These are phyloP conservation scores for Crataegus laevigata DNA, from an alignment of 306 rosid species.

Conservation along the genomic window DNA sequence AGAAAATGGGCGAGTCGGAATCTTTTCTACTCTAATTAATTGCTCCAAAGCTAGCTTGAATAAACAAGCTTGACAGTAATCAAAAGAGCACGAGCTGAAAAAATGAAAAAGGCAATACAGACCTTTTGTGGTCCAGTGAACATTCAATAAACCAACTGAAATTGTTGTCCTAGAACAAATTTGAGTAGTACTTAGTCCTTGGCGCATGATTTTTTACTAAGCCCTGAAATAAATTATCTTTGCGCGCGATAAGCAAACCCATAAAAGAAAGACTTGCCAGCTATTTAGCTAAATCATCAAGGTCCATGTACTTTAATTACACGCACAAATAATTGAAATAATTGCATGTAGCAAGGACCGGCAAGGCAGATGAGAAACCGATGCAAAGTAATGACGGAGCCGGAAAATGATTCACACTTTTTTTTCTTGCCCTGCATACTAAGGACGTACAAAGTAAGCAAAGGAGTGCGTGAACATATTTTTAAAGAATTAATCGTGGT, in stretches of 20 bases:
- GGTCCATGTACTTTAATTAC: background rate
- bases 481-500: no score
- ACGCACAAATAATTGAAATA: background rate
- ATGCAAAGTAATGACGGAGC: background rate
- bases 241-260: background rate
- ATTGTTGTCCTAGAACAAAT: background rate
- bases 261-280: background rate
- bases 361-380: background rate
- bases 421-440: background rate
- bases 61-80: background rate
- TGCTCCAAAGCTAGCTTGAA: background rate
- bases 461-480: no score
- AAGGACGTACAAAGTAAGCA: background rate
- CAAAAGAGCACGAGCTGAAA: background rate
- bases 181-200: background rate
- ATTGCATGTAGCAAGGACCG: background rate
- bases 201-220: background rate
- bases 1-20: background rate
- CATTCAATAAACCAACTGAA: background rate
- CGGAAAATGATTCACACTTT: background rate
- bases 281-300: background rate
- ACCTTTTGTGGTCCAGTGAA: constrained; percentile 16
- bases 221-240: background rate
- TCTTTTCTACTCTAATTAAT: background rate
- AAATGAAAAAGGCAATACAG: background rate